These are phyloP conservation scores for Lichenothelia convexa DNA, from an alignment of 495 filamentous ascomycete species.

Conservation along the genomic window DNA sequence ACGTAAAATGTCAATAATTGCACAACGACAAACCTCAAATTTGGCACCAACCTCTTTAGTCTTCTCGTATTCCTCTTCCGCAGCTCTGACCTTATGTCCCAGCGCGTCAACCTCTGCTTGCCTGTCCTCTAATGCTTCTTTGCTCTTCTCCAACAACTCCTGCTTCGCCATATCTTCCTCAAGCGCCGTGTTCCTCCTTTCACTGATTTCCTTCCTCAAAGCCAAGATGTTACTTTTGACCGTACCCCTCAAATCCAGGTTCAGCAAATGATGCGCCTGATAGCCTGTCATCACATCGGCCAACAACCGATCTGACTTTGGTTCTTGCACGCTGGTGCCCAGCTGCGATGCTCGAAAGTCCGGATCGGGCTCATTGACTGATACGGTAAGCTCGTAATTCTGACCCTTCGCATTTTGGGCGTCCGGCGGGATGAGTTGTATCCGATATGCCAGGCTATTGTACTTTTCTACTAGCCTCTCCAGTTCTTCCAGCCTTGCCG, in stretches of 20 bases:
- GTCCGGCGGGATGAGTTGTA: constrained; percentile 67
- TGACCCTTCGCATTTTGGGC: constrained; percentile 70
- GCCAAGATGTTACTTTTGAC: constrained; percentile 60
- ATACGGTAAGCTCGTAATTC: constrained; percentile 64
- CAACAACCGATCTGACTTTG: constrained; percentile 48
- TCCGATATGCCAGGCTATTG: constrained; percentile 86
- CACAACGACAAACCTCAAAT: not conserved
- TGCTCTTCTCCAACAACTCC: constrained; percentile 78
- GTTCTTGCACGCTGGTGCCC: constrained; percentile 24
- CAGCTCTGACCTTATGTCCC: constrained; percentile 65
- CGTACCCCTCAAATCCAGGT: constrained; percentile 62
- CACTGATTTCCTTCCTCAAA: constrained; percentile 74
- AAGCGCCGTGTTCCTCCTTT: constrained; percentile 58
- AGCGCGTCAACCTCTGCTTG: constrained; percentile 76
- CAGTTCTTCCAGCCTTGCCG: constrained; percentile 67
- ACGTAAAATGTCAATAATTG: not conserved
- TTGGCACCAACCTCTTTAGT: constrained; percentile 49
- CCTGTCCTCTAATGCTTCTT: constrained; percentile 91
- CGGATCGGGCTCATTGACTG: constrained; percentile 44
- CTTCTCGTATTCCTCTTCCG: constrained; percentile 85
- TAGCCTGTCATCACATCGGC: constrained; percentile 70
- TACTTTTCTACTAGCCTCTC: constrained; percentile 73
- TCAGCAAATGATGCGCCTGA: constrained; percentile 70
- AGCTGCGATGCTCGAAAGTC: constrained; percentile 63
- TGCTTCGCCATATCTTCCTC: constrained; percentile 81